phyloP scores from a whole-genome alignment of 805 yeast genomes.

The Metahyphopichia silvanorum region DNA sequence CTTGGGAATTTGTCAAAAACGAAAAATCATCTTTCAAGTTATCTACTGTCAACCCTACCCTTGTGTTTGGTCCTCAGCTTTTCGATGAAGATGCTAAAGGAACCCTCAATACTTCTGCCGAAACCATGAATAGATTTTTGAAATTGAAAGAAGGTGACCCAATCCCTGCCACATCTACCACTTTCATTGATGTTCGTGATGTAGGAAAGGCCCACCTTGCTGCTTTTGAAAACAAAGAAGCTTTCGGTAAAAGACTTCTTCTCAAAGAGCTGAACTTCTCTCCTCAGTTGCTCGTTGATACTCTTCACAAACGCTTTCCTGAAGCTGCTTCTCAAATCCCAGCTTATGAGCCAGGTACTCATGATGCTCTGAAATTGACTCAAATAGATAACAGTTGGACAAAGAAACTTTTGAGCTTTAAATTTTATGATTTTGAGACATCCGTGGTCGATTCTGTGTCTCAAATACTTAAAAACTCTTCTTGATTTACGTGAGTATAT shows the following conservation, averaged over 20 bases:
- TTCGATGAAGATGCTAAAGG: slow-evolving; percentile 8
- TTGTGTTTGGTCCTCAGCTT: slow-evolving; percentile 9
- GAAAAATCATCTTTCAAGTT: slow-evolving; percentile 6
- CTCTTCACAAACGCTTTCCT: slow-evolving; percentile 1
- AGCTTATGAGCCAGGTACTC: slow-evolving; percentile 2
- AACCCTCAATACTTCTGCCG: slow-evolving; percentile 10
- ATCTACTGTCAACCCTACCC: slow-evolving; percentile 3
- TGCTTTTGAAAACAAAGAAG: slow-evolving; percentile 11
- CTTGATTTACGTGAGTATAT: too few species aligned
- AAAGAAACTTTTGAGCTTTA: slow-evolving; percentile 17
- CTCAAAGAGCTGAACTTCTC: background rate
- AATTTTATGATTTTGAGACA: slow-evolving; percentile 17
- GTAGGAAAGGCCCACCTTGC: slow-evolving; percentile 17
- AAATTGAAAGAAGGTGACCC: slow-evolving; percentile 3
- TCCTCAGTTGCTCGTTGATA: slow-evolving; percentile 1
- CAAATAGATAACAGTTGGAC: slow-evolving; percentile 14
- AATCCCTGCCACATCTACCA: background rate
- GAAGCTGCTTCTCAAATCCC: slow-evolving; percentile 1
- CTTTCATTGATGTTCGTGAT: slow-evolving; percentile 15
- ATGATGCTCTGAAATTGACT: too few species aligned
- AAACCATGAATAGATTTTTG: slow-evolving; percentile 8
- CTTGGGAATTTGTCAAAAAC: background rate
- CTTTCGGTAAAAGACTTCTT: slow-evolving; percentile 8
- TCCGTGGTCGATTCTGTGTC: slow-evolving; percentile 21
- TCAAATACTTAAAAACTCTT: slow-evolving; percentile 17